These are phyloP conservation scores for Trebouxia gelatinosa DNA, from an alignment of 163 green algal genomes.

Conservation along the genomic window DNA sequence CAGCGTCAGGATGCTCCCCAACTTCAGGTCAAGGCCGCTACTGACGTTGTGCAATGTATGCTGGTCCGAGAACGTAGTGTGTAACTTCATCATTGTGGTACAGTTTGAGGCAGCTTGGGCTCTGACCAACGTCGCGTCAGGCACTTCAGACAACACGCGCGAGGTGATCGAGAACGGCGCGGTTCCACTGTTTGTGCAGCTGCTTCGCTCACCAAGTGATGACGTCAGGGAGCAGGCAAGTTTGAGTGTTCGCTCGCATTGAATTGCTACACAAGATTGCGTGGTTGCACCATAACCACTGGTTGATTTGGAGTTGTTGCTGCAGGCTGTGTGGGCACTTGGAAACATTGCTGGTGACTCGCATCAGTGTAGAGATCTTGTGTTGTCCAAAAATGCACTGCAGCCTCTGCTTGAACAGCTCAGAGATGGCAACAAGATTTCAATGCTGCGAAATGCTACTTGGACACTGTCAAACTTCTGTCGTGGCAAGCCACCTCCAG, in stretches of 20 bases:
- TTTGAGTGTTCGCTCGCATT: no score
- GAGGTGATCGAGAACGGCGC: slow-evolving; percentile 96
- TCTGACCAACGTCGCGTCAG: slow-evolving; percentile 97
- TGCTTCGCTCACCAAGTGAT: slow-evolving; percentile 89
- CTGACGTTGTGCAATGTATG: no score
- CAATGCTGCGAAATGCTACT: slow-evolving; percentile 98
- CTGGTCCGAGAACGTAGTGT: no score
- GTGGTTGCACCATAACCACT: no score
- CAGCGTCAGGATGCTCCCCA: slow-evolving; percentile 84
- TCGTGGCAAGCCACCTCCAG: slow-evolving; percentile 94
- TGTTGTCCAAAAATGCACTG: slow-evolving; percentile 76
- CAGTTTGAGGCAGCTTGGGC: slow-evolving; percentile 98
- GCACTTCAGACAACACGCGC: slow-evolving; percentile 93
- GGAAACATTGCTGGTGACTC: slow-evolving; percentile 95
- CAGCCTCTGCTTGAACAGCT: slow-evolving; percentile 82
- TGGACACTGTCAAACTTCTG: slow-evolving; percentile 99
- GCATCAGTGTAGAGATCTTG: slow-evolving; percentile 81
- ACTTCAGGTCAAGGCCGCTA: slow-evolving; percentile 73
- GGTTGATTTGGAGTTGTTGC: no score
- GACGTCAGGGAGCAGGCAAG: slow-evolving; percentile 95
- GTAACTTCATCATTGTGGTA: not conserved
- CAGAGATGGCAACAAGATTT: slow-evolving; percentile 89
- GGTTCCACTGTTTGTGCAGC: slow-evolving; percentile 97
- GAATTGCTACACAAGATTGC: no score
- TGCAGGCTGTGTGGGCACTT: slow-evolving; percentile 96